Evolutionary conservation across 495 filamentous ascomycete genomes (phyloP), one percentile per base, ranked within the genome.

Genomic region (Talaromyces stipitatus): DNA sequence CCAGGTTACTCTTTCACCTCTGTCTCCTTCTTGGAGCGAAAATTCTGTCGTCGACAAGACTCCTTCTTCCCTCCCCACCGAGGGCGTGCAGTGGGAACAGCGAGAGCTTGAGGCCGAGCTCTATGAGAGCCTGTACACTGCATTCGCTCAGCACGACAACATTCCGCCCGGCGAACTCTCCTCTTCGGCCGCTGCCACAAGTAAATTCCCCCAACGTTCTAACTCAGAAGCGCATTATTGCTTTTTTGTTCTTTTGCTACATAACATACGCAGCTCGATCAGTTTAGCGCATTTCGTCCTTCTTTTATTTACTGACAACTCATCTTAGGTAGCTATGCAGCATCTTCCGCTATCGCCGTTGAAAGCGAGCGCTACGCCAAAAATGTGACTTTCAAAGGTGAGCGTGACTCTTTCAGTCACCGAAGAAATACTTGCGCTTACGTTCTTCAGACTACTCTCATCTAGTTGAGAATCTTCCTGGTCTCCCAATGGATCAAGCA

Each of bases 371-470:
- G 14, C 20, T 48, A 24, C 45, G 45, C 45, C 20, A 48, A 48
- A 48, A 48, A 48, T 48, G 45, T 48, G 45, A 48, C 45, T 26
- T 48, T 48, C 22, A 48, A 48, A 14, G 45, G 45, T 48, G 20
- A 26, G 45, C 12, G 20, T 48, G 23, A 9, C 22, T 20, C 20
- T 23, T 4, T 0, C 36, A 18, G n/a, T 18, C 16, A 8, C 36
- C 9, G 30, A 33, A n/a, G 33, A 16, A n/a, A n/a, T n/a, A 2
- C 28, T n/a, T 41, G n/a, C 4, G n/a, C 36, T 48, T 18, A 48
- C 45, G 9, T 48, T n/a, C 10, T 20, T 1, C 45, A 48, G 24
- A 48, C 20, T 24, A 48, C 10, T 18, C 45, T 18, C 45, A 23
- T 26, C 20, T 23, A n/a, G 24, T 24, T 48, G 20, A 48, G 14